Percentiles rank a stretch among this genome's conserved stretches.
Evolutionary conservation across 495 filamentous ascomycete species (phyloP).

Genomic region (Penicillium desertorum): DNA sequence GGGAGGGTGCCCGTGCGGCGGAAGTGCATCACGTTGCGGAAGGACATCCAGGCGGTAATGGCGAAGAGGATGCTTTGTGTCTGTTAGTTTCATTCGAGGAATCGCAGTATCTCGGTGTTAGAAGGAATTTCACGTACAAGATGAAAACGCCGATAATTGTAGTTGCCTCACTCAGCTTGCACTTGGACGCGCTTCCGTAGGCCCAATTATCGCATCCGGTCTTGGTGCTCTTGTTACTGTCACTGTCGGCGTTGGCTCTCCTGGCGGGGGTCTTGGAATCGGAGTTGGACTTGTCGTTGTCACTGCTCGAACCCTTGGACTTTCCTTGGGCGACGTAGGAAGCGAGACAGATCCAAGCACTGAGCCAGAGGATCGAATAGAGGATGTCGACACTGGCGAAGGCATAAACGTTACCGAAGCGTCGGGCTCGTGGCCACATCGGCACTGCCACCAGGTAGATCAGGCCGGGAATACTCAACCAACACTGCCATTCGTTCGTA

Average conservation of each 20-base stretch:
- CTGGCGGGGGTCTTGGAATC: conserved; percentile 25
- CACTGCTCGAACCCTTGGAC: conserved; percentile 17
- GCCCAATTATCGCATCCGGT: conserved; percentile 52
- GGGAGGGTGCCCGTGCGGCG: conserved; percentile 73
- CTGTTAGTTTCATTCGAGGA: conserved; percentile 14
- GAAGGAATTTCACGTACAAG: conserved; percentile 56
- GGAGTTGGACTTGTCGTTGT: conserved; percentile 13
- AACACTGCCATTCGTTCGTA: conserved; percentile 58
- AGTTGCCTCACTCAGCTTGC: conserved; percentile 71
- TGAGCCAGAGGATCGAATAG: conserved; percentile 79
- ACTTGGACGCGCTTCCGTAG: conserved; percentile 56
- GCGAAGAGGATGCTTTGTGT: conserved; percentile 67
- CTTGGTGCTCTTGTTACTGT: conserved; percentile 20
- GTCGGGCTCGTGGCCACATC: conserved; percentile 76
- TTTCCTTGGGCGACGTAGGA: conserved; percentile 59
- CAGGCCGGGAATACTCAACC: conserved; percentile 76
- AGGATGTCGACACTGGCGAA: conserved; percentile 73
- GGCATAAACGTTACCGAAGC: conserved; percentile 78
- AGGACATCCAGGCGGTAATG: conserved; percentile 68
- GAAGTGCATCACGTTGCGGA: conserved; percentile 77
- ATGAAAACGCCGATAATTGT: conserved; percentile 79
- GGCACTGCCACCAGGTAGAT: conserved; percentile 83
- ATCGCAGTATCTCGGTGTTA: not conserved
- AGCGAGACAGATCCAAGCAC: conserved; percentile 75
- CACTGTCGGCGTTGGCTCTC: conserved; percentile 14